Base-by-base conservation (phyloP, 768 basidiomycete species). In the Mycena epipterygia region DNA sequence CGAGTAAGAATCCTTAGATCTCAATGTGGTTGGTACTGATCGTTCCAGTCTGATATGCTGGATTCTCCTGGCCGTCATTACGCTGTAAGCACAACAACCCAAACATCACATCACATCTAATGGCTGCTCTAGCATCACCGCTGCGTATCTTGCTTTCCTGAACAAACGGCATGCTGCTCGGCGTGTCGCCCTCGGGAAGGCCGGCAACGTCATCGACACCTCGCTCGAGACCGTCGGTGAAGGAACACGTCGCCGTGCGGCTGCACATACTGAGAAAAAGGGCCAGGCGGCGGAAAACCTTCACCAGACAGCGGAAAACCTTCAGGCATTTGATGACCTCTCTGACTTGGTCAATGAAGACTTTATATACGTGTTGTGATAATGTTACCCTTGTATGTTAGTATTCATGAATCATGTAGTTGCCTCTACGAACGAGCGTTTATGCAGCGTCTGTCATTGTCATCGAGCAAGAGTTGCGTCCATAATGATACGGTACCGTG, bases 311-410 rank as follows among this genome's bases (percentile, higher is more conserved):
- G 75, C 72, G 17, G 41, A 69, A 27, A 83, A 82, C 65, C 75
- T 79, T 29, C 76, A 81, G 55, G 79, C 82, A 0, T 84, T 85
- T 63, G 73, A 81, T 55, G 84, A 85, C 71, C 68, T 85, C 16
- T 82, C 84, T 12, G 84, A 84, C 71, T 57, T 65, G 21, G 71
- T 75, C 57, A 84, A 84, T 61, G 76, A 77, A 68, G 80, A 79
- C 68, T 79, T 81, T 61, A 77, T 81, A 14, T 81, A 78, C 58
- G 78, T 67, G 2, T 64, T 79, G 67, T 79, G 66, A 75, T 53
- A 9, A 29, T 37, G 32, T 3, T 33, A 29, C 25, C 42, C 16
- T 53, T 52, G 33, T 30, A 37, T 37, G 35, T 37, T 14, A 37
- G 35, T 6, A 37, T 14, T 37, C 14, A n/a, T n/a, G n/a, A n/a